These are phyloP conservation scores for Arachis stenosperma DNA, from an alignment of 306 rosid species.

Conservation along the genomic window DNA sequence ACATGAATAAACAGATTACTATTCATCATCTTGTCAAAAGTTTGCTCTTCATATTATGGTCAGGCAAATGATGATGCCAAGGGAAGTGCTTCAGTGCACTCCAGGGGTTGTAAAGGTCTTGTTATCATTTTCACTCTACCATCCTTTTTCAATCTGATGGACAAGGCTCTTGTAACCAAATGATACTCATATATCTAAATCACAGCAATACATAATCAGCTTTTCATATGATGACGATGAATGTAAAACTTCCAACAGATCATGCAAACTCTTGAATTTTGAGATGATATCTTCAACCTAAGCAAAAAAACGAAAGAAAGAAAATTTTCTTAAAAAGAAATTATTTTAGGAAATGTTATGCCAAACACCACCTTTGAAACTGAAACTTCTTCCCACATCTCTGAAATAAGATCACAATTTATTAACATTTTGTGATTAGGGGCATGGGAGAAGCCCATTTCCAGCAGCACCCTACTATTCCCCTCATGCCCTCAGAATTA, in stretches of 20 bases:
- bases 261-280: conserved; percentile 62
- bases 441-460: neutral
- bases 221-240: conserved; percentile 65
- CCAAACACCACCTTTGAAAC: conserved; percentile 3
- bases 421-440: neutral
- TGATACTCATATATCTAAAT: conserved; percentile 35
- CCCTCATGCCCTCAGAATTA: conserved; percentile 5
- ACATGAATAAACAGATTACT: conserved; percentile 1
- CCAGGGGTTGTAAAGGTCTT: neutral
- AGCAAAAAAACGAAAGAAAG: neutral
- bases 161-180: neutral
- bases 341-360: conserved; percentile 18
- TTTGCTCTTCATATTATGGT: neutral
- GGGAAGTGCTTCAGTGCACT: neutral
- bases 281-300: conserved; percentile 74
- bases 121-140: neutral
- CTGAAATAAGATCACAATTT: conserved; percentile 14
- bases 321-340: conserved; percentile 13
- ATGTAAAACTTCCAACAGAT: conserved; percentile 56
- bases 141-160: neutral
- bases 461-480: neutral
- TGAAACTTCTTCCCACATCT: neutral
- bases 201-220: conserved; percentile 65
- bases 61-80: neutral
- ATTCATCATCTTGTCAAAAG: neutral